phyloP scores from a whole-genome alignment of 306 rosid species.

The Alnus glutinosa region DNA sequence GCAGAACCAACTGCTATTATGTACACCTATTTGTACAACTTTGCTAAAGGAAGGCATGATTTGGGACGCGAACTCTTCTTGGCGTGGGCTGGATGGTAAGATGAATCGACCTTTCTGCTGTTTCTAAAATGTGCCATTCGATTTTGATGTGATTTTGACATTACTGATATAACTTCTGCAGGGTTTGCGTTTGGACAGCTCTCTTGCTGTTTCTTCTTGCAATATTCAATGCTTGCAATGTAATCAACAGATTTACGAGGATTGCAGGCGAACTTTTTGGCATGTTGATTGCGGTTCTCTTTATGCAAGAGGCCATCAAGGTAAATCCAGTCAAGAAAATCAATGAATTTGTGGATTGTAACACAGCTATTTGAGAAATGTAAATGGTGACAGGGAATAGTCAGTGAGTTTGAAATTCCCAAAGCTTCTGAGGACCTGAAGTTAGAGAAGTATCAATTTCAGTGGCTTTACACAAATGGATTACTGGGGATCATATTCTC shows the following conservation, averaged over 20 bases:
- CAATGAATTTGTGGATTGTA: background rate
- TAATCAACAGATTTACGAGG: conserved; percentile 80
- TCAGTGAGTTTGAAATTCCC: conserved; percentile 65
- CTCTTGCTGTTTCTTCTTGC: conserved; percentile 71
- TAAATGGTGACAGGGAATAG: conserved; percentile 54
- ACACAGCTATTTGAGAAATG: background rate
- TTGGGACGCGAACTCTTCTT: conserved; percentile 65
- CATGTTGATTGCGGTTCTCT: conserved; percentile 78
- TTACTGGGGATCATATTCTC: conserved; percentile 70
- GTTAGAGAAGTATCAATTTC: conserved; percentile 47
- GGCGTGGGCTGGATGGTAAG: conserved; percentile 94
- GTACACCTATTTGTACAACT: conserved; percentile 81
- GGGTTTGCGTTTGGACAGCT: conserved; percentile 94
- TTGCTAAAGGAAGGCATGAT: conserved; percentile 53
- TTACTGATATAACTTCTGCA: conserved; percentile 30
- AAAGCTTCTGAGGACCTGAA: conserved; percentile 42
- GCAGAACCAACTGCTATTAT: conserved; percentile 94
- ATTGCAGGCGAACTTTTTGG: conserved; percentile 86
- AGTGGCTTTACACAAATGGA: conserved; percentile 76
- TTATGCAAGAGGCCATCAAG: conserved; percentile 88
- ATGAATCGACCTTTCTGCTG: conserved; percentile 4
- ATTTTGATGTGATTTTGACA: conserved; percentile 12
- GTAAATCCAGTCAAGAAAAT: conserved; percentile 28
- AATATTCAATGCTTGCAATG: conserved; percentile 66
- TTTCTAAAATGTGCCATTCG: background rate